Conservation (phyloP, 2,329 filamentous ascomycete genomes). For the Lachnellula occidentalis region DNA sequence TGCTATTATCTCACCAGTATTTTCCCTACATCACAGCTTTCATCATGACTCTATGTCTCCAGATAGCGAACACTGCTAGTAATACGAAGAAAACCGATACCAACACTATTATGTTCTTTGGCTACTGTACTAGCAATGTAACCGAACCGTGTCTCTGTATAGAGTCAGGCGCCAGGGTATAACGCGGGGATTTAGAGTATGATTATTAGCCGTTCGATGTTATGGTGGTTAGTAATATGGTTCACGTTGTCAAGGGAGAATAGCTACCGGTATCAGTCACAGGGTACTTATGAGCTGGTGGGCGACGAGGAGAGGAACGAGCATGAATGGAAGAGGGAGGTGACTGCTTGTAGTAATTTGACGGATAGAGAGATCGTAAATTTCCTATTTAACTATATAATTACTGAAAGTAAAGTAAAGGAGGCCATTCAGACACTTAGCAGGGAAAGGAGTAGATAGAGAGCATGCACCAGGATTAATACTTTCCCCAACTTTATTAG, state of each 20-base stretch:
- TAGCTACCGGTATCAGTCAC: too few relatives aligned
- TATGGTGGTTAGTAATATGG: background rate
- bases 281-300: background rate
- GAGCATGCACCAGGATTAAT: too few relatives aligned
- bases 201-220: constrained; percentile 18
- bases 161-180: constrained; percentile 8
- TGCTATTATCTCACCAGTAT: constrained; percentile 40
- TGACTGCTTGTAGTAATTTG: constrained; percentile 19
- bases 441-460: too few relatives aligned
- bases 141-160: constrained; percentile 32
- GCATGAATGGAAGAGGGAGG: constrained; percentile 31
- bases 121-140: constrained; percentile 45
- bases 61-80: constrained; percentile 37
- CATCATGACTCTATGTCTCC: constrained; percentile 37
- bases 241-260: background rate
- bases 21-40: constrained; percentile 13
- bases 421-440: too few relatives aligned
- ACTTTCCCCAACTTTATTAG: too few relatives aligned
- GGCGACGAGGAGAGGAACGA: constrained; percentile 36
- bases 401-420: background rate
- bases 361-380: constrained; percentile 21
- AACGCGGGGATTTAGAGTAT: constrained; percentile 26
- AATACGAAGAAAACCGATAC: constrained; percentile 41
- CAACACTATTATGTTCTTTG: constrained; percentile 37
- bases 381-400: constrained; percentile 12